phyloP scores from a whole-genome alignment of 768 basidiomycete genomes.

The Polyporus arcularius region DNA sequence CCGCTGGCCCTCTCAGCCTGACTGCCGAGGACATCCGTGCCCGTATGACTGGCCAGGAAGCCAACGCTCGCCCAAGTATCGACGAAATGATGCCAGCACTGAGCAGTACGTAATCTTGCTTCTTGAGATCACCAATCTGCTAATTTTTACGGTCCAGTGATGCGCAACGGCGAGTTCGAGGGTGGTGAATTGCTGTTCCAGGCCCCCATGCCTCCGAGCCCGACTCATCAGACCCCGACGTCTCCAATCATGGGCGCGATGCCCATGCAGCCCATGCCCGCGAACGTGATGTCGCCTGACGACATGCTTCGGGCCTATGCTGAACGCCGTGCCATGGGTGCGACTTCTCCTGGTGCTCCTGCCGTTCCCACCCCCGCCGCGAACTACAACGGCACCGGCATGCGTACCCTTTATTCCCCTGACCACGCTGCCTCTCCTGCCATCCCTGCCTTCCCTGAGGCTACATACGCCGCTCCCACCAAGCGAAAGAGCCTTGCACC shows the following conservation, averaged over 20 bases:
- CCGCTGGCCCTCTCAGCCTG: slow-evolving; percentile 41
- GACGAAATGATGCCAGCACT: slow-evolving; percentile 74
- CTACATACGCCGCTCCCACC: slow-evolving; percentile 3
- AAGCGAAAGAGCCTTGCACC: slow-evolving; percentile 26
- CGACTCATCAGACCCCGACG: slow-evolving; percentile 28
- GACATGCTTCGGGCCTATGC: slow-evolving; percentile 79
- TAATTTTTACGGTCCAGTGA: slow-evolving; percentile 47
- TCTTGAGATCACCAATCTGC: not conserved
- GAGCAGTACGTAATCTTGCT: slow-evolving; percentile 46
- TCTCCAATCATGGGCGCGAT: slow-evolving; percentile 39
- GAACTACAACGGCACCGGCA: slow-evolving; percentile 31
- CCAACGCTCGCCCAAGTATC: slow-evolving; percentile 38
- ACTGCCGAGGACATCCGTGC: slow-evolving; percentile 65
- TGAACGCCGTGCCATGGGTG: slow-evolving; percentile 40
- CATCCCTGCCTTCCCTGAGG: slow-evolving; percentile 8
- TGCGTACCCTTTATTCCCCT: slow-evolving; percentile 37
- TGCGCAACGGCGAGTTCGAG: slow-evolving; percentile 57
- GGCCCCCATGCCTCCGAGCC: slow-evolving; percentile 27
- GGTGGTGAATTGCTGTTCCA: slow-evolving; percentile 46
- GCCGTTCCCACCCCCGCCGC: slow-evolving; percentile 28
- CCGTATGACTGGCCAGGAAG: slow-evolving; percentile 42
- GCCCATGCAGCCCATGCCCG: slow-evolving; percentile 46
- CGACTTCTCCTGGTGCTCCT: slow-evolving; percentile 21
- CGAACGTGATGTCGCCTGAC: slow-evolving; percentile 59
- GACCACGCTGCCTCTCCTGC: slow-evolving; percentile 2